Percentiles rank a stretch among this genome's conserved stretches.
Evolutionary conservation across 78 protist species (phyloP).

Genomic region (Speleostelium caveatum): DNA sequence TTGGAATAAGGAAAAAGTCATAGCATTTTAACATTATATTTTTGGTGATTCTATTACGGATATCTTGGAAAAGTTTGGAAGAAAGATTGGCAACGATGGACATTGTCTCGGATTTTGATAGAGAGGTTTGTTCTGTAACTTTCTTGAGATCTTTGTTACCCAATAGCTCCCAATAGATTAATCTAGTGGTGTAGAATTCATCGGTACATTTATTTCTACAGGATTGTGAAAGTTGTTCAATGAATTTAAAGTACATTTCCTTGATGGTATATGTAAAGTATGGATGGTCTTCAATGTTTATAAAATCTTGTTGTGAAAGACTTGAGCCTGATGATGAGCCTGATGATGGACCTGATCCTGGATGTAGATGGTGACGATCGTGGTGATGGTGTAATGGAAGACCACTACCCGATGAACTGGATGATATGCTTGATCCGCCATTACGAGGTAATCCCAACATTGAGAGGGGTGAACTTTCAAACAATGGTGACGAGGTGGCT

Average conservation of each 20-base stretch:
- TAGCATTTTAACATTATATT: slow-evolving; percentile 82
- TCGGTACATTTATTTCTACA: slow-evolving; percentile 83
- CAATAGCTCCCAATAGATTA: slow-evolving; percentile 78
- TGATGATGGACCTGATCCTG: background rate
- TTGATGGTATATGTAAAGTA: slow-evolving; percentile 69
- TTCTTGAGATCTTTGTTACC: slow-evolving; percentile 8
- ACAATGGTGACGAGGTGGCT: slow-evolving; percentile 11
- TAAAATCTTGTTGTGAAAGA: background rate
- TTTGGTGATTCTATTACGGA: slow-evolving; percentile 56
- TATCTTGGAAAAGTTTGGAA: slow-evolving; percentile 60
- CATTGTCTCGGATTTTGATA: slow-evolving; percentile 2
- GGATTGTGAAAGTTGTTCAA: slow-evolving; percentile 48
- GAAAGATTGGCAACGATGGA: slow-evolving; percentile 55
- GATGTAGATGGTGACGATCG: background rate
- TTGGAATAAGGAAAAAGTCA: slow-evolving; percentile 82
- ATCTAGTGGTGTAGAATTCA: slow-evolving; percentile 82
- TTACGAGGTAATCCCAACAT: slow-evolving; percentile 1
- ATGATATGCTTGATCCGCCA: background rate
- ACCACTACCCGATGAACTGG: background rate
- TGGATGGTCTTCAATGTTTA: slow-evolving; percentile 77
- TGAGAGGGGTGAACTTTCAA: slow-evolving; percentile 45
- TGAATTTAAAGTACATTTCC: slow-evolving; percentile 81
- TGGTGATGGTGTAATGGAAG: background rate
- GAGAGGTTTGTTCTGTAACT: background rate
- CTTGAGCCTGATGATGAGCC: slow-evolving; percentile 1